Base-by-base conservation (phyloP, 768 basidiomycete genomes). In the Rhizopogon roseolus region DNA sequence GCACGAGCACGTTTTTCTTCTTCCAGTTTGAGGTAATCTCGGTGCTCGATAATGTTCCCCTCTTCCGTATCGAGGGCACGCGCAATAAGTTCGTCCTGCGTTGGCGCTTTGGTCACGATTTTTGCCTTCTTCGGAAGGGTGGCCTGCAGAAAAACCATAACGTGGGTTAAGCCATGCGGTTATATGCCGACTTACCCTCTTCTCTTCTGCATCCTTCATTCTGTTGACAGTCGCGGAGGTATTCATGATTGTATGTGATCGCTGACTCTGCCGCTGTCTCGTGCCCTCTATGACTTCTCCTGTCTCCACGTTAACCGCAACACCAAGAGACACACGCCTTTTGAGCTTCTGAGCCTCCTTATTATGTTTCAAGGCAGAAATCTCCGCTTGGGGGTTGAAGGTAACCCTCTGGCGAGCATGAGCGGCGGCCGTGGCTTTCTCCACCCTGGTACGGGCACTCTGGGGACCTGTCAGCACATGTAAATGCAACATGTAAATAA, bases 61-160 rank as follows among this genome's bases (percentile, higher is more conserved):
- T 93, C 92, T 67, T 94, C 93, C 50, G 85, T 90, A 61, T 93
- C 89, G 16, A 94, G 79, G 0, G 93, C 93, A 6, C 81, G 81
- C 2, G 82, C 84, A 53, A 95, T 87, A 7, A 94, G 79, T 61
- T 94, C 89, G n/a, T 81, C 87, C 62, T 95, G 93, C 0, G 90
- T 90, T 41, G 76, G 79, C 5, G 72, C 66, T 29, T 76, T 83
- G 22, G 71, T 75, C 51, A 74, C 75, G 3, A 68, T 66, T 62
- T 83, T 88, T 6, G 69, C 63, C 60, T 85, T 86, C 71, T 84
- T 90, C 1, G 86, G 81, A 9, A 73, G 57, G 0, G 84, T 74
- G 11, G 82, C 81, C 84, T 85, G 49, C 34, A 53, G 50, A 39
- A n/a, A 14, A 13, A 49, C 6, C 22, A 36, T 46, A 32, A 19